These are phyloP conservation scores for Fraxinus platypoda DNA, from an alignment of 305 asterid species.

Conservation along the genomic window DNA sequence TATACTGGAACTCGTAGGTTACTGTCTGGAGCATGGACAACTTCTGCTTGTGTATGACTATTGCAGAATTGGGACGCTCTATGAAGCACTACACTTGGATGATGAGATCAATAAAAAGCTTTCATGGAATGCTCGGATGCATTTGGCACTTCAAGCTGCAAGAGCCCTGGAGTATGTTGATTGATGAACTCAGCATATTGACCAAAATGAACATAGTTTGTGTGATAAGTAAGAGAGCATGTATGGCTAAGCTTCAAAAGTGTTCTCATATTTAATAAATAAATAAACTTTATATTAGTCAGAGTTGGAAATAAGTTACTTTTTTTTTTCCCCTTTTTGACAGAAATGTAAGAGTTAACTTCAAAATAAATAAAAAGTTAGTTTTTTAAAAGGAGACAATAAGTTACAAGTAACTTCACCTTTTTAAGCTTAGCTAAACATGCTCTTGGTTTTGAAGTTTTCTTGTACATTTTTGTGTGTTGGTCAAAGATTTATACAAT, in stretches of 20 bases:
- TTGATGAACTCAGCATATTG: background rate
- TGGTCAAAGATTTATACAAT: background rate
- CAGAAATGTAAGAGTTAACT: background rate
- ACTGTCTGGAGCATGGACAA: slow-evolving; percentile 86
- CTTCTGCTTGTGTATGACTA: slow-evolving; percentile 67
- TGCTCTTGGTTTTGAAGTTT: background rate
- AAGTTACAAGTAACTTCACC: background rate
- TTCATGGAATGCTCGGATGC: slow-evolving; percentile 82
- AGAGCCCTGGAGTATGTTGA: slow-evolving; percentile 78
- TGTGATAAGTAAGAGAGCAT: background rate
- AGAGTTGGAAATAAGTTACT: background rate
- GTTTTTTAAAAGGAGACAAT: background rate
- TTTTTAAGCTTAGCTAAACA: background rate
- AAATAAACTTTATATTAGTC: background rate
- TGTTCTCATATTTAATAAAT: background rate
- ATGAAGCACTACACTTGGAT: slow-evolving; percentile 76
- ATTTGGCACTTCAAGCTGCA: slow-evolving; percentile 91
- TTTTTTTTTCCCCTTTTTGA: background rate
- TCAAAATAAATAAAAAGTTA: background rate
- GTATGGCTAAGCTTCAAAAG: background rate
- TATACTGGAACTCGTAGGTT: slow-evolving; percentile 70
- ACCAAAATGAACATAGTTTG: slow-evolving; percentile 1
- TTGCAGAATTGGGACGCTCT: slow-evolving; percentile 72
- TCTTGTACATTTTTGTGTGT: background rate
- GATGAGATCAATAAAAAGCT: slow-evolving; percentile 64